Evolutionary conservation across 2,329 filamentous ascomycete genomes (phyloP).

Genomic region (Didymella arachidicola): DNA sequence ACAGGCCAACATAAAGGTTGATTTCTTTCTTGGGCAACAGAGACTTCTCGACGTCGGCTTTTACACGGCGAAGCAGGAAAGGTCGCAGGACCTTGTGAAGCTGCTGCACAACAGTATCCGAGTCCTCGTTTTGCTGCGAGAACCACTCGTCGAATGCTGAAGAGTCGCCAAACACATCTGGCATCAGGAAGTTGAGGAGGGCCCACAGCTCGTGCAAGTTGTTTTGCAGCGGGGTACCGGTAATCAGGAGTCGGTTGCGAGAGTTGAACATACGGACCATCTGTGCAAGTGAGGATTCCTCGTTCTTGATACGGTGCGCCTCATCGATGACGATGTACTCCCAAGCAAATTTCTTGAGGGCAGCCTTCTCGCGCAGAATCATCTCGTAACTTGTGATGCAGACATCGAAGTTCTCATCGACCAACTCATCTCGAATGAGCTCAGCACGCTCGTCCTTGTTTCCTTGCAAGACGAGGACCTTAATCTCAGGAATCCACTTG

Average conservation of each 20-base stretch:
- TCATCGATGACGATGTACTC: conserved; percentile 99
- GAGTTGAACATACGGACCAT: conserved; percentile 97
- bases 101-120: conserved; percentile 95
- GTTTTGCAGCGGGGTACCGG: conserved; percentile 95
- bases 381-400: conserved; percentile 99
- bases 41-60: conserved; percentile 98
- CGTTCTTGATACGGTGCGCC: conserved; percentile 98
- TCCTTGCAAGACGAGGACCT: conserved; percentile 91
- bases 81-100: conserved; percentile 91
- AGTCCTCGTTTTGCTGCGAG: conserved; percentile 85
- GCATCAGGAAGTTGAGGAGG: conserved; percentile 94
- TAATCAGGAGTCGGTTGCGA: conserved; percentile 92
- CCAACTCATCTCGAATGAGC: conserved; percentile 88
- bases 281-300: conserved; percentile 94
- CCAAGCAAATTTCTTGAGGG: conserved; percentile 98
- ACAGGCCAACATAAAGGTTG: conserved; percentile 97
- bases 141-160: conserved; percentile 99
- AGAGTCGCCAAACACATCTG: conserved; percentile 95
- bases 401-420: conserved; percentile 95
- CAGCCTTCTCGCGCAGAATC: conserved; percentile 93
- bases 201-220: conserved; percentile 99
- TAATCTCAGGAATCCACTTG: conserved; percentile 94
- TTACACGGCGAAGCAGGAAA: conserved; percentile 93
- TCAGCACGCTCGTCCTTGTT: conserved; percentile 90
- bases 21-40: conserved; percentile 96